A percentile compares a stretch with the other conserved stretches of the same genome.
phyloP scores from a whole-genome alignment of 306 rosid genomes.

The Prunus campanulata region DNA sequence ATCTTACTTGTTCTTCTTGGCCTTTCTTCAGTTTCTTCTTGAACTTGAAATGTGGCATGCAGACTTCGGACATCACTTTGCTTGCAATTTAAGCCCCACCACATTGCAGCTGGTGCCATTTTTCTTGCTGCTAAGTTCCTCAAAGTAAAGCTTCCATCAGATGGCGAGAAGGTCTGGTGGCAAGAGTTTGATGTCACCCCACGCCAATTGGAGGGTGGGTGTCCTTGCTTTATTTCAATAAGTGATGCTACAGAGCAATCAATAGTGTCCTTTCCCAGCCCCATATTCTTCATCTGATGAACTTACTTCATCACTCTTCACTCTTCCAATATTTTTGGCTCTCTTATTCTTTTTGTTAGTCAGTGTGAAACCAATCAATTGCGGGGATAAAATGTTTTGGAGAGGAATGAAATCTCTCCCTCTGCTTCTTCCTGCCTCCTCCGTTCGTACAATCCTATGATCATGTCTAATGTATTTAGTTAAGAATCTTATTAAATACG shows the following conservation, averaged over 20 bases:
- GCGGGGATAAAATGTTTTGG: not conserved
- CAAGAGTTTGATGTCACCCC: constrained; percentile 99
- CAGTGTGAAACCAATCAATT: not conserved
- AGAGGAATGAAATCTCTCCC: not conserved
- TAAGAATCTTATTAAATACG: not conserved
- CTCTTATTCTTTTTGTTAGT: not conserved
- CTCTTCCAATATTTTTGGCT: not conserved
- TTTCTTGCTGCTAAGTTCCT: constrained; percentile 99
- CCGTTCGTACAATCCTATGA: not conserved
- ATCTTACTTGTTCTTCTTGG: constrained; percentile 38
- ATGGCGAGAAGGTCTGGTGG: constrained; percentile 99
- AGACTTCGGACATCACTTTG: constrained; percentile 99
- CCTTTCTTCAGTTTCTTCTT: constrained; percentile 46
- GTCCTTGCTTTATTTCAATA: constrained; percentile 45
- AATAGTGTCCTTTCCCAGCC: constrained; percentile 14
- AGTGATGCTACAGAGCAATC: constrained; percentile 6
- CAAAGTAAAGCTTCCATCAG: constrained; percentile 96
- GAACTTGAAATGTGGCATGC: constrained; percentile 70
- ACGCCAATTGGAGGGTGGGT: constrained; percentile 99
- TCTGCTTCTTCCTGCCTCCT: not conserved
- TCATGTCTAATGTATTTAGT: not conserved
- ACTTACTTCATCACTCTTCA: not conserved
- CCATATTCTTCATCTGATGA: constrained; percentile 7
- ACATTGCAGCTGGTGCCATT: constrained; percentile 99
- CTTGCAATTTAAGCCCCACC: constrained; percentile 99